Percentiles rank a stretch among this genome's conserved stretches.
Evolutionary conservation across 345 rosid species (phyloP).

Genomic region (Hibiscus tridactylites): DNA sequence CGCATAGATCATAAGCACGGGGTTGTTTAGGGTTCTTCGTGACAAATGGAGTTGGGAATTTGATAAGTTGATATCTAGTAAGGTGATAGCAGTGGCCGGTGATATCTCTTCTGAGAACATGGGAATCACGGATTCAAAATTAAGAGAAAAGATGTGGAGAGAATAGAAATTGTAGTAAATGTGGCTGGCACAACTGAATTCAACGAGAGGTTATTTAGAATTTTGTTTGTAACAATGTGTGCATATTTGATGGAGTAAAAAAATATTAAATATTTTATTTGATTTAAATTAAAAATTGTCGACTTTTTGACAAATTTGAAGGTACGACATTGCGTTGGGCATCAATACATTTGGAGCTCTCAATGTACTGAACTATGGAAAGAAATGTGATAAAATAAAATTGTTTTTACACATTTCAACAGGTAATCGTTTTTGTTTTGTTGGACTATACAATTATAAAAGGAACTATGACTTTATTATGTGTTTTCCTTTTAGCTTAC

Average conservation of each 20-base stretch:
- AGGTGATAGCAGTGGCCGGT: slow-evolving; percentile 20
- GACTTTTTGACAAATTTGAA: background rate
- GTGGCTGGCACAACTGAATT: slow-evolving; percentile 26
- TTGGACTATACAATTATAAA: too few relatives aligned
- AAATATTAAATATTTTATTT: too few relatives aligned
- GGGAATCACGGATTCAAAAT: slow-evolving; percentile 17
- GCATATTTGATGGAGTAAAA: too few relatives aligned
- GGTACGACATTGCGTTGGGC: slow-evolving; percentile 45
- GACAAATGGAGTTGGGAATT: slow-evolving; percentile 14
- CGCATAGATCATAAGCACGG: slow-evolving; percentile 15
- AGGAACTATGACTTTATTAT: too few relatives aligned
- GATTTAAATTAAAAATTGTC: too few relatives aligned
- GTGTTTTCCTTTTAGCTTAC: slow-evolving; percentile 30
- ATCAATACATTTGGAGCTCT: slow-evolving; percentile 55
- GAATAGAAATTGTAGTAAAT: slow-evolving; percentile 30
- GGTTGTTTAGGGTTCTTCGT: slow-evolving; percentile 16
- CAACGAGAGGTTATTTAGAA: slow-evolving; percentile 28
- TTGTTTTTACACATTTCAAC: background rate
- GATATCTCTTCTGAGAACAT: slow-evolving; percentile 21
- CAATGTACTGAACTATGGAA: slow-evolving; percentile 42
- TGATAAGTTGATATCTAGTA: slow-evolving; percentile 6
- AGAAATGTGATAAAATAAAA: slow-evolving; percentile 7
- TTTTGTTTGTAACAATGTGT: too few relatives aligned
- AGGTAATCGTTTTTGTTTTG: background rate
- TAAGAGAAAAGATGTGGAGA: slow-evolving; percentile 23